These are phyloP conservation scores for Suhomyces emberorum DNA, from an alignment of 805 yeast species.

Conservation along the genomic window DNA sequence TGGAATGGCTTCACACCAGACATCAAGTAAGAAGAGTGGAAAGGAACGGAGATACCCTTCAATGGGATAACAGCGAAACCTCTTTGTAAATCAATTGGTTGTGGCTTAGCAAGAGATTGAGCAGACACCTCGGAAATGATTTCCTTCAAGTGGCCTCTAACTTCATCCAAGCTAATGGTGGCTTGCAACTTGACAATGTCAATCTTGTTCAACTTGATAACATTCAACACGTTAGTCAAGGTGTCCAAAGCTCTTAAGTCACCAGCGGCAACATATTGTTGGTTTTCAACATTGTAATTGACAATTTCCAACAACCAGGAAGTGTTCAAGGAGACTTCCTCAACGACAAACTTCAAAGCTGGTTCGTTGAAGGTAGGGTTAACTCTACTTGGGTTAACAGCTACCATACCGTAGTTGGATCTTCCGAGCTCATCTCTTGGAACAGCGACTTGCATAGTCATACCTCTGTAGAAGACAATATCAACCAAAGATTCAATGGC, in stretches of 20 bases:
- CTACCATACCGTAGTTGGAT: slow-evolving; percentile 99
- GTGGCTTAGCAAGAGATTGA: slow-evolving; percentile 82
- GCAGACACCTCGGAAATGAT: slow-evolving; percentile 83
- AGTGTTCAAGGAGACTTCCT: slow-evolving; percentile 77
- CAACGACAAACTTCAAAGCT: slow-evolving; percentile 91
- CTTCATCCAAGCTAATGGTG: slow-evolving; percentile 79
- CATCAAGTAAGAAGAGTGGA: slow-evolving; percentile 98
- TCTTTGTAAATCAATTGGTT: slow-evolving; percentile 95
- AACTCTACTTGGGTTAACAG: slow-evolving; percentile 94
- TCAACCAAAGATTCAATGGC: slow-evolving; percentile 96
- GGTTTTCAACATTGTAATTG: slow-evolving; percentile 96
- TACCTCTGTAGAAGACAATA: slow-evolving; percentile 98
- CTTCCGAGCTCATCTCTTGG: slow-evolving; percentile 95
- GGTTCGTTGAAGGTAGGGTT: slow-evolving; percentile 86
- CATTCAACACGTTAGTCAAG: slow-evolving; percentile 87
- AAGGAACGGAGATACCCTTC: slow-evolving; percentile 98
- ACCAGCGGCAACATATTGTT: slow-evolving; percentile 98
- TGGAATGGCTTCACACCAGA: slow-evolving; percentile 99
- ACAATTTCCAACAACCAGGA: slow-evolving; percentile 96
- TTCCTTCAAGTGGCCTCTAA: slow-evolving; percentile 81
- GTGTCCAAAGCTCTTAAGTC: slow-evolving; percentile 94
- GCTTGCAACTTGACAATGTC: slow-evolving; percentile 86
- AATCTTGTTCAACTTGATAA: slow-evolving; percentile 90
- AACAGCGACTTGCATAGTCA: slow-evolving; percentile 99
- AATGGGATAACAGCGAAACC: slow-evolving; percentile 98